Evolutionary conservation across 805 yeast species (phyloP), one percentile per base, ranked within the genome.

Genomic region (Teunomyces kruisii): DNA sequence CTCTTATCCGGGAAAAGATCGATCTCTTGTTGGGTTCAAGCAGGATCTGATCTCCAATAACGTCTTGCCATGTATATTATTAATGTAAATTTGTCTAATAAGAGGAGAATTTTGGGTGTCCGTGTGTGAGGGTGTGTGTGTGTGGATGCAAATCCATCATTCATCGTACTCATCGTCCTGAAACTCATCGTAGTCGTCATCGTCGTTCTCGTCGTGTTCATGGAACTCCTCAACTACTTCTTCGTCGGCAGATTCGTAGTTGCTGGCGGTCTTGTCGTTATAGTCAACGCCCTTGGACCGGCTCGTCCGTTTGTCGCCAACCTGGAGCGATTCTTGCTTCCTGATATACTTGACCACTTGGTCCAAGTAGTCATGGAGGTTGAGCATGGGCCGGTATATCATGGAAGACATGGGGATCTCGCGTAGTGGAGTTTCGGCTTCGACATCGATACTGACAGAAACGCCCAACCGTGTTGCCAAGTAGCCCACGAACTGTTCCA

Each of bases 1-100:
- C 62, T 24, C 70, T 86, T 54, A 71, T 94, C 44, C 78, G 80
- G 49, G 94, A 90, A 55, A 90, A 89, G 57, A 75, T 92, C 42
- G 88, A 87, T 51, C 71, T 89, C 39, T 74, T 91, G 53, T 69
- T 90, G 52, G 84, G 84, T 41, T 72, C 83, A 14, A 76, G 76
- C 27, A 68, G 78, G 53, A 61, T 76, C 45, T 76, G 22, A 19
- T 10, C 17, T 15, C n/a, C 32, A n/a, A n/a, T n/a, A n/a, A n/a
- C n/a, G n/a, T n/a, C n/a, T n/a, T n/a, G n/a, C 37, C 29, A 5
- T 27, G 19, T 37, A 40, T n/a, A n/a, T n/a, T 41, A 31, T 35
- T 43, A 46, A 24, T 43, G 29, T 19, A 40, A 24, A 19, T 16
- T 28, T 33, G 12, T 39, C 17, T n/a, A n/a, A n/a, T n/a, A n/a